Percentiles rank a stretch among this genome's conserved stretches.
These are phyloP conservation scores for Themeda triandra DNA, from an alignment of 176 grass and related monocot genomes.

Conservation along the genomic window DNA sequence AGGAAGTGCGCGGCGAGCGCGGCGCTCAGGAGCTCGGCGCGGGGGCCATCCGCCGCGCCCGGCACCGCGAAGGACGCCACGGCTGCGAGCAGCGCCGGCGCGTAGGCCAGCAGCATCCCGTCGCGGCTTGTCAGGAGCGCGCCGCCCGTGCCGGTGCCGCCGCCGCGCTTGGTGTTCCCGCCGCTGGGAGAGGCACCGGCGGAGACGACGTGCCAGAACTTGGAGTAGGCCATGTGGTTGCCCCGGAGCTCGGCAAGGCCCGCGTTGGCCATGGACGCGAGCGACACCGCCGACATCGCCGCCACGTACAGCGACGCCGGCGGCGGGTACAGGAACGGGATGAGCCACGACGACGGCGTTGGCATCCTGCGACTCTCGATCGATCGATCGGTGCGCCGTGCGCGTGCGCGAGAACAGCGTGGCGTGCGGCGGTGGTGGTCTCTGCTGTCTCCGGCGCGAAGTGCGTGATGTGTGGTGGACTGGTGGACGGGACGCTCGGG, in stretches of 20 bases:
- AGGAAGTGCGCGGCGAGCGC: conserved; percentile 64
- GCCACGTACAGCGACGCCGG: conserved; percentile 38
- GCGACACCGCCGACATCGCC: conserved; percentile 42
- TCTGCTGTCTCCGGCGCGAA: neutral
- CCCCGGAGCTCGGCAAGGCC: conserved; percentile 57
- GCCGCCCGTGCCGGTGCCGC: neutral
- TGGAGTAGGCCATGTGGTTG: conserved; percentile 59
- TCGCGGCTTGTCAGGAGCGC: conserved; percentile 22
- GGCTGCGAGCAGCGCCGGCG: conserved; percentile 48
- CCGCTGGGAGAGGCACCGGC: too few species aligned
- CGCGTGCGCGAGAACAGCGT: too few species aligned
- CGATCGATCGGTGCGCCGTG: too few species aligned
- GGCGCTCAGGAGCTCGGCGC: conserved; percentile 32
- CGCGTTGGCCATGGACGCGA: conserved; percentile 16
- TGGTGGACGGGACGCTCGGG: too few species aligned
- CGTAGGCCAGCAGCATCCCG: conserved; percentile 71
- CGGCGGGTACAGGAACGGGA: conserved; percentile 53
- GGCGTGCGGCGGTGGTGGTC: too few species aligned
- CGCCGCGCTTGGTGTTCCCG: too few species aligned
- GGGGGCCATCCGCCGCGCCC: conserved; percentile 24
- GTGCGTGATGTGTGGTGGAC: neutral
- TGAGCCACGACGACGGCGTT: neutral
- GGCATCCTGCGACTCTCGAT: too few species aligned
- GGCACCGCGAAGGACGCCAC: conserved; percentile 45
- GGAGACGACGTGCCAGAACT: conserved; percentile 81